These are phyloP conservation scores for Verticillium zaregamsianum DNA, from an alignment of 2,329 filamentous ascomycete species.

Conservation along the genomic window DNA sequence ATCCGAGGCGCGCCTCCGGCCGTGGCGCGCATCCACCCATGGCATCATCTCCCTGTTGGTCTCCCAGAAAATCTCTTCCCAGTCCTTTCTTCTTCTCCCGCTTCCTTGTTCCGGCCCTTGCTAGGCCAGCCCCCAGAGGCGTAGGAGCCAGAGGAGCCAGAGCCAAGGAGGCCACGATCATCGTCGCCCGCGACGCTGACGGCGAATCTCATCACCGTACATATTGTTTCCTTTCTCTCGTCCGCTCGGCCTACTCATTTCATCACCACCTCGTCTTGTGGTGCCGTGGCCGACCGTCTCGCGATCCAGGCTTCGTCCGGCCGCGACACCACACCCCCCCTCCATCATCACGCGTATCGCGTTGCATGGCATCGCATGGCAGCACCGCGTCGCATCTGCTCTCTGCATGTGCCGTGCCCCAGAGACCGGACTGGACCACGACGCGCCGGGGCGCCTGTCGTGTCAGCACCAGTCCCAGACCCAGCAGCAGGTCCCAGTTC, in stretches of 20 bases:
- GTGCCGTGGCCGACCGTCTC: neutral
- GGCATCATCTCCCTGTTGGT: slow-evolving; percentile 7
- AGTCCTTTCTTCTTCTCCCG: neutral
- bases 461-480: neutral
- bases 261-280: neutral
- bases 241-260: neutral
- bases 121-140: neutral
- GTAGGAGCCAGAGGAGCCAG: neutral
- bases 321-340: too few species aligned
- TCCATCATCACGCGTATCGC: neutral
- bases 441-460: neutral
- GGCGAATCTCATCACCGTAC: neutral
- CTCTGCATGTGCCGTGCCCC: neutral
- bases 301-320: neutral
- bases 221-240: neutral
- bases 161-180: neutral
- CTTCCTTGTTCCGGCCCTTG: slow-evolving; percentile 1
- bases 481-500: too few species aligned
- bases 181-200: neutral
- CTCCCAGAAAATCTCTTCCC: slow-evolving; percentile 2
- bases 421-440: neutral
- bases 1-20: neutral
- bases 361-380: neutral
- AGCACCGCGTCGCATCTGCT: neutral
- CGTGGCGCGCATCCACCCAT: slow-evolving; percentile 7